phyloP scores from a whole-genome alignment of 768 basidiomycete genomes.

The Suillus luteus region DNA sequence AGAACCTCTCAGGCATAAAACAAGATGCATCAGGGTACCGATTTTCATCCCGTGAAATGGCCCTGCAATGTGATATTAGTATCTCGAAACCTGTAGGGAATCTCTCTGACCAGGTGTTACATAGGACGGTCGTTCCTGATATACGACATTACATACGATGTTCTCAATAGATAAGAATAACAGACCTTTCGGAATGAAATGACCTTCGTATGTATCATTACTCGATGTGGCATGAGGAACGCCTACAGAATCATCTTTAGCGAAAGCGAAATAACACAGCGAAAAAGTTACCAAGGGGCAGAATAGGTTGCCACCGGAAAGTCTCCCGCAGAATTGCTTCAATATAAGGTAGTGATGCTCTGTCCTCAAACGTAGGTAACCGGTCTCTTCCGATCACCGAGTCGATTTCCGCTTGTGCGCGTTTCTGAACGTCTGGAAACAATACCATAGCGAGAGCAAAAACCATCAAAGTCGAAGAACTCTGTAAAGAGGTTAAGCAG shows the following conservation, averaged over 20 bases:
- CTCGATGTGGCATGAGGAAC: constrained; percentile 30
- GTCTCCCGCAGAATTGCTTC: constrained; percentile 8
- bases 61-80: constrained; percentile 2
- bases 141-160: neutral
- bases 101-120: constrained; percentile 1
- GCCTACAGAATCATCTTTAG: neutral
- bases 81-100: neutral
- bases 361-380: neutral
- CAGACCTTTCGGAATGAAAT: constrained; percentile 51
- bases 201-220: constrained; percentile 43
- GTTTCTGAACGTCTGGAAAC: constrained; percentile 17
- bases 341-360: neutral
- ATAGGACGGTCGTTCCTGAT: neutral
- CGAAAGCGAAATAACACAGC: neutral
- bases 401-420: constrained; percentile 22
- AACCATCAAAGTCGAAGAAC: constrained; percentile 14
- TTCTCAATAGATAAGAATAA: neutral
- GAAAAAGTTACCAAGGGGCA: neutral
- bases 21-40: constrained; percentile 1
- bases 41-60: constrained; percentile 7
- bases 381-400: constrained; percentile 5
- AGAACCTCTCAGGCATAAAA: constrained; percentile 9
- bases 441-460: constrained; percentile 10
- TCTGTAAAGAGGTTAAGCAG: constrained; percentile 12
- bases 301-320: neutral